These are phyloP conservation scores for Kitagawia praeruptora DNA, from an alignment of 129 eudicot genomes.

Conservation along the genomic window DNA sequence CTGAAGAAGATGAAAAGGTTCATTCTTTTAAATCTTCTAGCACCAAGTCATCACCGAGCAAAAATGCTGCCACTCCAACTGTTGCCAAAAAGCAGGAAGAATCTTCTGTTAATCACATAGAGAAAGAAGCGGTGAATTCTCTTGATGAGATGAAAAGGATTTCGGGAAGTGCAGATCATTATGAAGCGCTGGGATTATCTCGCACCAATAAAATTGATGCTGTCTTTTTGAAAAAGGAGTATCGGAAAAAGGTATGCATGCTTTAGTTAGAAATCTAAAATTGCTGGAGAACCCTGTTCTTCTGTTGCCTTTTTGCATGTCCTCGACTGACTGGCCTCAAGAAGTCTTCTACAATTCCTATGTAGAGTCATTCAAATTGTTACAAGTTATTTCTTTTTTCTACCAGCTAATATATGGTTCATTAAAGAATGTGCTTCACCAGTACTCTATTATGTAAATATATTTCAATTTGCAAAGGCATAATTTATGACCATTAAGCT, in stretches of 20 bases:
- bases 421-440: neutral
- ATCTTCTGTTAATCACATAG: constrained; percentile 36
- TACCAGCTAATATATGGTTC: neutral
- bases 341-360: neutral
- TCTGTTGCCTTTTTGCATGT: neutral
- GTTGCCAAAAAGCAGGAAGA: constrained; percentile 47
- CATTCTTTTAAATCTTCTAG: constrained; percentile 37
- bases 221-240: constrained; percentile 71
- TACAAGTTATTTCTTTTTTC: neutral
- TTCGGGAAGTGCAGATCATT: constrained; percentile 57
- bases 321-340: neutral
- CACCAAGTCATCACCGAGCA: constrained; percentile 23
- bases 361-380: neutral
- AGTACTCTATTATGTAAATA: neutral
- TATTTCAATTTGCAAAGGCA: neutral
- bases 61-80: constrained; percentile 30
- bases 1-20: constrained; percentile 50
- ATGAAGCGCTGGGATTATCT: constrained; percentile 69
- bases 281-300: neutral
- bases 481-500: neutral
- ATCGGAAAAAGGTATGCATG: constrained; percentile 64
- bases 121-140: constrained; percentile 53
- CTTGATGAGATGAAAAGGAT: constrained; percentile 71
- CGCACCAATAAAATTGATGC: constrained; percentile 57
- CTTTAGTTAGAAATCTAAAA: neutral